These are phyloP conservation scores for Cryptococcus floricola DNA, from an alignment of 1,284 basidiomycete species.

Conservation along the genomic window DNA sequence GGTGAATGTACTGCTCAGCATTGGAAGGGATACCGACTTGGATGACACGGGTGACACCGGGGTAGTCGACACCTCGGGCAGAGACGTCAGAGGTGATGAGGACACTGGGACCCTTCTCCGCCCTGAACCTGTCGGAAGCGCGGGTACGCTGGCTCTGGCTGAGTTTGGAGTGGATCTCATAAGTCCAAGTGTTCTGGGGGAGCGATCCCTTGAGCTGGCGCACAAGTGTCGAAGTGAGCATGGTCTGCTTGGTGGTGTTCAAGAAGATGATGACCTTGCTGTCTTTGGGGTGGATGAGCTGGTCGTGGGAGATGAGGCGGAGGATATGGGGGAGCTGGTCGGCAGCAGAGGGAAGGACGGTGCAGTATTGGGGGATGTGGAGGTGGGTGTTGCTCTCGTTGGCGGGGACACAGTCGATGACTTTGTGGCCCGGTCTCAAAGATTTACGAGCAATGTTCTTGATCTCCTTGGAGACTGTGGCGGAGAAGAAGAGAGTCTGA, in stretches of 20 bases:
- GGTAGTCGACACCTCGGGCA: constrained; percentile 86
- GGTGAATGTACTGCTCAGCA: constrained; percentile 80
- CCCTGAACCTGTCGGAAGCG: constrained; percentile 66
- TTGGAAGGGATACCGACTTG: constrained; percentile 77
- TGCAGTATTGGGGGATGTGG: constrained; percentile 80
- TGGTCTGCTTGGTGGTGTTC: constrained; percentile 82
- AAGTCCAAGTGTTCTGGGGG: constrained; percentile 57
- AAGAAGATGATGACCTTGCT: constrained; percentile 87
- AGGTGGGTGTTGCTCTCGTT: constrained; percentile 64
- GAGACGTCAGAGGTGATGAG: constrained; percentile 87
- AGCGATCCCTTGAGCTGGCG: constrained; percentile 54
- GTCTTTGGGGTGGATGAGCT: constrained; percentile 63
- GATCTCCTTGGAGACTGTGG: constrained; percentile 60
- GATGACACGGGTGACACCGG: constrained; percentile 85
- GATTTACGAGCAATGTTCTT: constrained; percentile 53
- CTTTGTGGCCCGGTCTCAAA: constrained; percentile 61
- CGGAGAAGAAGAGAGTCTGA: constrained; percentile 94
- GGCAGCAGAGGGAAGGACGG: constrained; percentile 62
- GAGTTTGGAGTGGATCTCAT: constrained; percentile 84
- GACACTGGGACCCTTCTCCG: constrained; percentile 59
- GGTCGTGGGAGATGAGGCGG: constrained; percentile 82
- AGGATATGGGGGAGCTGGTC: constrained; percentile 77
- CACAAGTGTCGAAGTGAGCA: constrained; percentile 66
- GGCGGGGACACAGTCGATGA: constrained; percentile 58
- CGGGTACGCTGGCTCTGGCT: constrained; percentile 62